phyloP scores from a whole-genome alignment of 2,329 filamentous ascomycete species.

The Paracamarosporium sp. region DNA sequence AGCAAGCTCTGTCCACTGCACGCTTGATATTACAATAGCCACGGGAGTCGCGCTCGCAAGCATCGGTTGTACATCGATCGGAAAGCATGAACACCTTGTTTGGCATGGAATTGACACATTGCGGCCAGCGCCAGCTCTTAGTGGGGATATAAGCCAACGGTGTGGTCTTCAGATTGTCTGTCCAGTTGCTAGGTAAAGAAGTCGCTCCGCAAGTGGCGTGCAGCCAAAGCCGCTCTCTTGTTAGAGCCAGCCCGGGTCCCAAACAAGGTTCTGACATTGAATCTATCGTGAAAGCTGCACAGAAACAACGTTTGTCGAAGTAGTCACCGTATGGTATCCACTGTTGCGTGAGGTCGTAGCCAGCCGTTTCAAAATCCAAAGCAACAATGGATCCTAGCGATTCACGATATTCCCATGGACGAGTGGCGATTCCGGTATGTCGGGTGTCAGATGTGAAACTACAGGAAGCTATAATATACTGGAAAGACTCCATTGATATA shows the following conservation, averaged over 20 bases:
- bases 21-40: constrained; percentile 39
- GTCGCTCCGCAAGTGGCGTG: constrained; percentile 37
- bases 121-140: constrained; percentile 39
- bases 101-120: constrained; percentile 29
- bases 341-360: constrained; percentile 33
- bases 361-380: constrained; percentile 41
- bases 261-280: constrained; percentile 24
- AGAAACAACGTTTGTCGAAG: constrained; percentile 44
- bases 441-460: constrained; percentile 32
- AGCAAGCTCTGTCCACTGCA: constrained; percentile 37
- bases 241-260: constrained; percentile 23
- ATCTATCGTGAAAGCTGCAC: constrained; percentile 25
- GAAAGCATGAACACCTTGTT: constrained; percentile 22
- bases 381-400: constrained; percentile 30
- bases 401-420: constrained; percentile 44
- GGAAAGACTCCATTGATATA: constrained; percentile 32
- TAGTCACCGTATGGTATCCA: constrained; percentile 30
- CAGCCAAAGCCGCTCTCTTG: constrained; percentile 40
- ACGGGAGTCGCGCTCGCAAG: constrained; percentile 34
- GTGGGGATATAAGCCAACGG: constrained; percentile 33
- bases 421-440: constrained; percentile 39
- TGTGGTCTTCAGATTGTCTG: constrained; percentile 30
- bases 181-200: constrained; percentile 34
- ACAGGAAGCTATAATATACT: constrained; percentile 37
- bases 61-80: constrained; percentile 37